These are phyloP conservation scores for Trichoderma sp. DNA, from an alignment of 2,329 filamentous ascomycete genomes.

Conservation along the genomic window DNA sequence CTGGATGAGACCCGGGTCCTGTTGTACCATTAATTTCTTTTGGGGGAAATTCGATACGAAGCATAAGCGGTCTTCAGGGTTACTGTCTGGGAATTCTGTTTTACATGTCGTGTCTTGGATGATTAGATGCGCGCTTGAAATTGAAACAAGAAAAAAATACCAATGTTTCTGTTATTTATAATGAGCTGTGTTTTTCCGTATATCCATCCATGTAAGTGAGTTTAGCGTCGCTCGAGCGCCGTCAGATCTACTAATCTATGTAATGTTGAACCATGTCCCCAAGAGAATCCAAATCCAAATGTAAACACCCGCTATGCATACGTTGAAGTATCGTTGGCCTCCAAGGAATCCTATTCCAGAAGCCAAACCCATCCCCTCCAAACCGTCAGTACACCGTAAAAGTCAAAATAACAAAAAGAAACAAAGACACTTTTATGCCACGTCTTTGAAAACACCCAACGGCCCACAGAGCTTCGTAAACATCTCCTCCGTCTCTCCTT, in stretches of 20 bases:
- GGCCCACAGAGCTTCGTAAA: conserved; percentile 66
- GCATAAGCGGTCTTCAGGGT: conserved; percentile 21
- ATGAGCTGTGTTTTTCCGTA: not conserved
- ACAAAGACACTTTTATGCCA: conserved; percentile 26
- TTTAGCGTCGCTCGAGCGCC: conserved; percentile 8
- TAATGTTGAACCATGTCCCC: conserved; percentile 16
- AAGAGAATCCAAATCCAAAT: conserved; percentile 20
- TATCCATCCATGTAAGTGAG: not conserved
- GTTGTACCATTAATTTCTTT: conserved; percentile 10
- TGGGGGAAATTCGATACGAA: conserved; percentile 1
- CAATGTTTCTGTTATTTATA: not conserved
- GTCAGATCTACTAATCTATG: conserved; percentile 2
- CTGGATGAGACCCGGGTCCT: conserved; percentile 14
- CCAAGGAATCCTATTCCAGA: not conserved
- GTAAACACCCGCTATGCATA: conserved; percentile 33
- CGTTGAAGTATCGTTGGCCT: conserved; percentile 33
- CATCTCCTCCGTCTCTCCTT: conserved; percentile 91
- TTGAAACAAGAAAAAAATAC: not conserved
- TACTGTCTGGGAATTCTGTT: not conserved
- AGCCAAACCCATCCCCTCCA: not conserved
- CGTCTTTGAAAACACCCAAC: conserved; percentile 47
- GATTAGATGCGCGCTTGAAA: not conserved
- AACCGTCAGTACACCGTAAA: not conserved
- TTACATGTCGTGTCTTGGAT: not conserved
- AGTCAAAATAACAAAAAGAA: not conserved